Percentiles rank a stretch among this genome's conserved stretches.
Conservation (phyloP, 2,329 filamentous ascomycete genomes). For the Diaporthe sp. region DNA sequence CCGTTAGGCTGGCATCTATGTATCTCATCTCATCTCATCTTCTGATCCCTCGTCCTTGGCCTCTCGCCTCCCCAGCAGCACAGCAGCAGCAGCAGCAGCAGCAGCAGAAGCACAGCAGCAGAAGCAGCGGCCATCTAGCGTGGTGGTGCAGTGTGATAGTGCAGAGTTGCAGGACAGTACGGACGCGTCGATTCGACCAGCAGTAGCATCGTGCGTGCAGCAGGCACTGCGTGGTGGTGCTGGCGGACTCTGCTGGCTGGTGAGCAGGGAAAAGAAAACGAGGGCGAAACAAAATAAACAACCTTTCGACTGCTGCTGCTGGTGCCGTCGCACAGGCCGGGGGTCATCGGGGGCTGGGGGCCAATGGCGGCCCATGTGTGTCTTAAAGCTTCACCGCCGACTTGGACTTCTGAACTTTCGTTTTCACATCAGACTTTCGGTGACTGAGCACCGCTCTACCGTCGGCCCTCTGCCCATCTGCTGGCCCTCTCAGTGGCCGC, state of each 20-base stretch:
- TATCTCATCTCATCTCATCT: constrained; percentile 26
- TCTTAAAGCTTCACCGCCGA: constrained; percentile 30
- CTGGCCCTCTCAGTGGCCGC: neutral
- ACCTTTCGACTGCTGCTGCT: constrained; percentile 26
- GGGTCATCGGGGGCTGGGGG: constrained; percentile 2
- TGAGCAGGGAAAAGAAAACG: constrained; percentile 1
- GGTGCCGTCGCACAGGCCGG: constrained; percentile 25
- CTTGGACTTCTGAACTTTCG: neutral
- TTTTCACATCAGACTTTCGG: constrained; percentile 30
- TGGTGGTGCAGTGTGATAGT: constrained; percentile 27
- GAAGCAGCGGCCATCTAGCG: constrained; percentile 1
- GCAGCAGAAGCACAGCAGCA: neutral
- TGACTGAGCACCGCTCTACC: constrained; percentile 23
- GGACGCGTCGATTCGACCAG: neutral
- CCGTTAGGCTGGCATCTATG: constrained; percentile 3
- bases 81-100: constrained; percentile 6
- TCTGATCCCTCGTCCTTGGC: neutral
- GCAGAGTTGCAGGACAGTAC: constrained; percentile 27
- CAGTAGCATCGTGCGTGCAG: constrained; percentile 3
- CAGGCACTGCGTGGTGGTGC: neutral
- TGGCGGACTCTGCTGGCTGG: neutral
- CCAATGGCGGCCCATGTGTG: constrained; percentile 33
- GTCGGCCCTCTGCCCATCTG: neutral
- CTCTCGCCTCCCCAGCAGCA: neutral
- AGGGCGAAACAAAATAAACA: constrained; percentile 31